Evolutionary conservation across 2,329 filamentous ascomycete species (phyloP), one percentile per base, ranked within the genome.

Genomic region (Salinomyces thailandicus): DNA sequence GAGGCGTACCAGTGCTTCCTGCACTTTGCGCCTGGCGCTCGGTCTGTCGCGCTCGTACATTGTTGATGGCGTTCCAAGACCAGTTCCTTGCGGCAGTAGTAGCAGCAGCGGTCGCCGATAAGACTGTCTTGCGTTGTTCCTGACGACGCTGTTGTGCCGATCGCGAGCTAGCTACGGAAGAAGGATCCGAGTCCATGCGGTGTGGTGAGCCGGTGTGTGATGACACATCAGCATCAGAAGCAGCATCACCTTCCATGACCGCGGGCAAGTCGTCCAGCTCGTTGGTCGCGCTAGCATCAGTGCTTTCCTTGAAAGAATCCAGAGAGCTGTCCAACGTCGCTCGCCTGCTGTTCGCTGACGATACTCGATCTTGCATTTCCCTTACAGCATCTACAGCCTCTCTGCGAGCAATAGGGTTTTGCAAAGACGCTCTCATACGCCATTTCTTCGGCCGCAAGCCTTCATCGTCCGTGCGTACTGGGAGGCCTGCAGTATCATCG

Each of bases 21-120:
- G 20, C 20, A 7, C 20, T 24, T 7, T 24, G n/a, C 20, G 20
- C n/a, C 22, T 26, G 22, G 22, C 22, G 22, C 22, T 26, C 22
- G 9, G n/a, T n/a, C n/a, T 30, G 27, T 16, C 27, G 27, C 8
- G 27, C 8, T 16, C 27, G 11, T 13, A 14, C 27, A 41, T 39
- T 55, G 35, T 42, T 41, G 6, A 54, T 40, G 3, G 53, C 46
- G 16, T 55, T 56, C 48, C 53, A 53, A 6, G 46, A 42, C 54
- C 54, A 57, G 20, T 46, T 53, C 5, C 47, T 40, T 22, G 53
- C 54, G 5, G 54, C 54, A 12, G 38, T 54, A 4, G 54, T 55
- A 6, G 53, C 54, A n/a, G 53, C 52, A 1, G 51, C 52, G 8
- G 53, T 53, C 6, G 52, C 51, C 8, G 54, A 52, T 6, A 57